Evolutionary conservation across 805 yeast species (phyloP).

Genomic region (Cyberlindnera euphorbiae): DNA sequence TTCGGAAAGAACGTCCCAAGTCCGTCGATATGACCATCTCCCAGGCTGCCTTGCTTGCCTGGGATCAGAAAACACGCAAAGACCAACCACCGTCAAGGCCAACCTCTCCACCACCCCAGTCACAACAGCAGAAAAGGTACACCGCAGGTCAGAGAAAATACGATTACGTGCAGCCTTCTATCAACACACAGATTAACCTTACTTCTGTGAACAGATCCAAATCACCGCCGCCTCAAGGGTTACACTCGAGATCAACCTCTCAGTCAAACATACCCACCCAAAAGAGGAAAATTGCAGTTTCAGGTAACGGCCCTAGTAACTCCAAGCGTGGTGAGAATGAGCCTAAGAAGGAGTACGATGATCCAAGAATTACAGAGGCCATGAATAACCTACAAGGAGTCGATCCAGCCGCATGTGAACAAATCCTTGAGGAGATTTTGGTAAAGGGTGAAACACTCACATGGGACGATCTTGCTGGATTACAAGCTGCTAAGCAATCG

Average conservation of each 20-base stretch:
- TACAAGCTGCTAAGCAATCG: constrained; percentile 82
- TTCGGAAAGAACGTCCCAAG: constrained; percentile 20
- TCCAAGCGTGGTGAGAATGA: too few relatives aligned
- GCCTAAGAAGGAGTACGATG: constrained; percentile 12
- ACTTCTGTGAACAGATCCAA: constrained; percentile 15
- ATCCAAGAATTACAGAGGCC: constrained; percentile 24
- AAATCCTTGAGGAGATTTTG: constrained; percentile 82
- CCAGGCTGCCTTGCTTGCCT: constrained; percentile 25
- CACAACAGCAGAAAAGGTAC: neutral
- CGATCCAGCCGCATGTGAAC: constrained; percentile 73
- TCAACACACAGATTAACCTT: constrained; percentile 25
- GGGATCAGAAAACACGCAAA: constrained; percentile 20
- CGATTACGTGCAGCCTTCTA: constrained; percentile 24
- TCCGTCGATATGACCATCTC: constrained; percentile 23
- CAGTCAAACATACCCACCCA: constrained; percentile 6
- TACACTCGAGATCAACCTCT: neutral
- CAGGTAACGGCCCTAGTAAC: constrained; percentile 5
- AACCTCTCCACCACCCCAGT: constrained; percentile 6
- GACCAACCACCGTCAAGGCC: constrained; percentile 14
- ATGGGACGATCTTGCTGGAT: constrained; percentile 95
- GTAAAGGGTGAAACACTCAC: constrained; percentile 85
- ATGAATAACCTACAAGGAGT: constrained; percentile 51
- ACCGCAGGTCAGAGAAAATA: constrained; percentile 12
- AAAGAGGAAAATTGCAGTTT: constrained; percentile 6
- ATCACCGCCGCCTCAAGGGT: constrained; percentile 5